Conservation (phyloP, 345 rosid genomes). For the Lumnitzera littorea region DNA sequence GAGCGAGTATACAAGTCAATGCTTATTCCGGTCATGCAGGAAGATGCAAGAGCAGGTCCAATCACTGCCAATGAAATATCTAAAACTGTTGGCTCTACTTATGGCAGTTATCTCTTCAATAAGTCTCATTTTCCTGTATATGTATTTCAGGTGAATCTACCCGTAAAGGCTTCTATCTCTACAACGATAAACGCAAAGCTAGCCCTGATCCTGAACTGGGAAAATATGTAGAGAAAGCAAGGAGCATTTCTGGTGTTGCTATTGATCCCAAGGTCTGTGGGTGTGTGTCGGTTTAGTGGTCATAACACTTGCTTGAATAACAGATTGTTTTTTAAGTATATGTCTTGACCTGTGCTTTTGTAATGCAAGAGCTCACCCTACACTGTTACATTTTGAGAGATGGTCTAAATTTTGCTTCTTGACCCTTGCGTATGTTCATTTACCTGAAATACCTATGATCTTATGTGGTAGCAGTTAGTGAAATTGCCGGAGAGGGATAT, state of each 20-base stretch:
- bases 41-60: conserved; percentile 89
- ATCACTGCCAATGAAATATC: not conserved
- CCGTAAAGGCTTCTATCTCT: conserved; percentile 75
- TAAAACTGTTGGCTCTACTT: not conserved
- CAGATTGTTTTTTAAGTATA: no score
- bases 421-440: not conserved
- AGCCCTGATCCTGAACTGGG: conserved; percentile 79
- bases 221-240: conserved; percentile 73
- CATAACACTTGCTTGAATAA: no score
- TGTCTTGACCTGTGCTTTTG: no score
- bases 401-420: not conserved
- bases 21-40: conserved; percentile 78
- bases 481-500: conserved; percentile 75
- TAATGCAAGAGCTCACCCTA: no score
- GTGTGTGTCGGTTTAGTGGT: not conserved
- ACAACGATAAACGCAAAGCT: conserved; percentile 74
- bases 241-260: conserved; percentile 61
- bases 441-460: conserved; percentile 1
- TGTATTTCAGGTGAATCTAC: conserved; percentile 67
- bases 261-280: conserved; percentile 64
- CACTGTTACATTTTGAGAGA: no score
- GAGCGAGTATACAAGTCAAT: conserved; percentile 72
- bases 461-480: conserved; percentile 36
- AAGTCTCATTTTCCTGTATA: not conserved
- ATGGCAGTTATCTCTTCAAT: not conserved